Evolutionary conservation across 139 green algal species (phyloP), one percentile per base, ranked within the genome.

Genomic region (Haematococcus lacustris): DNA sequence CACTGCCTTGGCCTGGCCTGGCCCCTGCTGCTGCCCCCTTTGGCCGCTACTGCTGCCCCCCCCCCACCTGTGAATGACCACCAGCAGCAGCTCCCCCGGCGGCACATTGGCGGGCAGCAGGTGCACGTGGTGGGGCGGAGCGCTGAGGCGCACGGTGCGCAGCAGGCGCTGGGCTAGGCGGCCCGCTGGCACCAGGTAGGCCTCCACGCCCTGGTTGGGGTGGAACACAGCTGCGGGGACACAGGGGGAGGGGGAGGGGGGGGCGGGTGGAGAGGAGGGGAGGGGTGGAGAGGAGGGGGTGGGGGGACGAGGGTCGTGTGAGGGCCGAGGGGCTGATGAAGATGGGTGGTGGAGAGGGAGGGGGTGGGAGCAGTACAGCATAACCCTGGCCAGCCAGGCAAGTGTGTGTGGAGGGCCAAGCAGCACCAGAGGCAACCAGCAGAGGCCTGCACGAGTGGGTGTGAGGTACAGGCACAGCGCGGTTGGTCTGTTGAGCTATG

Each of bases 11-110:
- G n/a, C n/a, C n/a, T n/a, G n/a, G n/a, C n/a, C n/a, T n/a, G n/a
- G n/a, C n/a, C n/a, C n/a, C n/a, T n/a, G n/a, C n/a, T n/a, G n/a
- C n/a, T n/a, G n/a, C n/a, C n/a, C n/a, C n/a, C n/a, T 53, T 47
- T 33, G 25, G 43, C 21, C 28, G 30, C 7, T 61, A 39, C 33
- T 32, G 39, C n/a, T 39, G 39, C 38, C 51, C 39, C 53, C 62
- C 35, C 68, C 74, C 66, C 25, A 57, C 73, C 40, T 80, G 51
- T 88, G 80, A 4, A 88, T 73, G n/a, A 88, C 66, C 33, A 82
- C 77, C 64, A 86, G 51, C 72, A 86, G 69, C 66, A 88, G 69
- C 73, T 86, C 66, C 33, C 71, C 68, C 38, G 51, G 39, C 1
- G 39, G 39, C 1, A 82, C 62, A 38, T 81, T 70, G 26, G 73